These are phyloP conservation scores for Glaciozyma antarctica DNA, from an alignment of 768 basidiomycete species.

Conservation along the genomic window DNA sequence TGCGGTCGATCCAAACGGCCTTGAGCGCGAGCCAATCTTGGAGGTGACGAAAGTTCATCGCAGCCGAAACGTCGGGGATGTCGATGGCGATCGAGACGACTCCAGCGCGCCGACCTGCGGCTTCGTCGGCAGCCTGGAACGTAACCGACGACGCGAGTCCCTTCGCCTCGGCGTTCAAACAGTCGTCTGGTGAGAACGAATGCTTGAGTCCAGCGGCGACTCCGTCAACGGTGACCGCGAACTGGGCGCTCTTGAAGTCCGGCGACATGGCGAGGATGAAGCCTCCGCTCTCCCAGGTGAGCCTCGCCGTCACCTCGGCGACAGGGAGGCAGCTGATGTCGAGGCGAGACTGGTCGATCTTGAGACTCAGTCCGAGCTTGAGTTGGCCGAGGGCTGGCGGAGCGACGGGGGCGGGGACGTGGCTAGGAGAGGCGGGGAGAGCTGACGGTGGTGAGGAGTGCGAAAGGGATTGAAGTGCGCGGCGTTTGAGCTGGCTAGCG, in stretches of 20 bases:
- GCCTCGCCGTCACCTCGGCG: conserved; percentile 77
- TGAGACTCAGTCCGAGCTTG: conserved; percentile 73
- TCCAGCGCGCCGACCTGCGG: conserved; percentile 40
- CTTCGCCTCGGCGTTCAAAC: conserved; percentile 56
- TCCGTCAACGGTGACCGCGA: conserved; percentile 71
- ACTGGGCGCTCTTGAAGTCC: conserved; percentile 57
- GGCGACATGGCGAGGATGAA: conserved; percentile 72
- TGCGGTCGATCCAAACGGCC: conserved; percentile 84
- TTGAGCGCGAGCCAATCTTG: conserved; percentile 92
- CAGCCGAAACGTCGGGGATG: conserved; percentile 49
- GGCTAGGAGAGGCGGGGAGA: neutral
- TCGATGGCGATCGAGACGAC: conserved; percentile 64
- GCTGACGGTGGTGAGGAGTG: neutral
- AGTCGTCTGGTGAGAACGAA: conserved; percentile 38
- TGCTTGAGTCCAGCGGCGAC: conserved; percentile 73
- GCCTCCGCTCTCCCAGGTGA: conserved; percentile 91
- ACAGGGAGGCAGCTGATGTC: conserved; percentile 81
- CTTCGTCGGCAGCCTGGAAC: conserved; percentile 48
- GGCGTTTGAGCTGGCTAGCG: conserved; percentile 57
- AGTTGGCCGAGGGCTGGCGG: conserved; percentile 40
- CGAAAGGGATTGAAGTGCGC: conserved; percentile 34
- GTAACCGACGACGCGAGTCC: conserved; percentile 70
- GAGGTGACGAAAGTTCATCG: conserved; percentile 69
- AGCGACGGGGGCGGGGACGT: neutral
- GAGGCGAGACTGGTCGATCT: conserved; percentile 80